Percentiles rank a stretch among this genome's conserved stretches.
Conservation (phyloP, 345 rosid genomes). For the Cardiospermum halicacabum region DNA sequence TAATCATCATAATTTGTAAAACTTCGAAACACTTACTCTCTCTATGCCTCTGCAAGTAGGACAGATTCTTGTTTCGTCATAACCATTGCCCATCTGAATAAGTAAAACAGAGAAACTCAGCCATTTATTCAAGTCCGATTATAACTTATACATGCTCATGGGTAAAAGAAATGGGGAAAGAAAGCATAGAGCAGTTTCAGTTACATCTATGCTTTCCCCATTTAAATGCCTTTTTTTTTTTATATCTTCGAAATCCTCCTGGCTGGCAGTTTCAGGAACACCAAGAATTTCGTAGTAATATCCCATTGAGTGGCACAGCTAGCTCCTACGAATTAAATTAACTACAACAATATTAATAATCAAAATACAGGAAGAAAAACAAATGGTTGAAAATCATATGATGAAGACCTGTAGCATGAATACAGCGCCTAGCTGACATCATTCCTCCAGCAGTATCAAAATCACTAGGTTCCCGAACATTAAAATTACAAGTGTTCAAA, state of each 20-base stretch:
- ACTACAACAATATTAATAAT: not conserved
- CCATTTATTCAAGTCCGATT: not conserved
- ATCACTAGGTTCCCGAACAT: conserved; percentile 25
- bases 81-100: conserved; percentile 79
- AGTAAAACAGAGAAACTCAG: conserved; percentile 17
- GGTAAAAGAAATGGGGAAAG: not conserved
- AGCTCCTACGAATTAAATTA: conserved; percentile 31
- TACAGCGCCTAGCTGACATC: conserved; percentile 31
- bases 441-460: conserved; percentile 27
- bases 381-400: not conserved
- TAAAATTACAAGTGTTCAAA: conserved; percentile 32
- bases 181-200: too few relatives aligned
- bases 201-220: too few relatives aligned
- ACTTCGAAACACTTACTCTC: conserved; percentile 51
- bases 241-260: too few relatives aligned
- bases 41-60: conserved; percentile 84
- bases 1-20: conserved; percentile 20
- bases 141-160: not conserved
- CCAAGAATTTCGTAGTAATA: conserved; percentile 79
- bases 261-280: conserved; percentile 58
- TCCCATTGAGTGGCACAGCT: conserved; percentile 34
- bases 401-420: conserved; percentile 63
- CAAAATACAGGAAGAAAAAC: not conserved
- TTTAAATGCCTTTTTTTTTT: conserved; percentile 80
- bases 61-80: conserved; percentile 57